phyloP scores from a whole-genome alignment of 352 stramenopile species.

The Globisporangium irregulare region DNA sequence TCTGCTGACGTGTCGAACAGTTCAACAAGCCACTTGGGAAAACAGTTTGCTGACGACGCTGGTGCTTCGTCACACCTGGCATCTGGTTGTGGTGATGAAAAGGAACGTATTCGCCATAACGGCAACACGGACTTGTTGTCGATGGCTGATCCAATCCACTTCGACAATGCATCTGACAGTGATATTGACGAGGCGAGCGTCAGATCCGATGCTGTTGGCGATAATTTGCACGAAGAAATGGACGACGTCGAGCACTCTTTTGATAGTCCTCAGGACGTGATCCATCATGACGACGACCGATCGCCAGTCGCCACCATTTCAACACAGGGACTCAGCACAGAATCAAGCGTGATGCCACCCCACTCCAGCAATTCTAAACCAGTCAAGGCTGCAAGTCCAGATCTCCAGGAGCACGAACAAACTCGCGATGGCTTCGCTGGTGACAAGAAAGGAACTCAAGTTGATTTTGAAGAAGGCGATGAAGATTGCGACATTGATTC shows the following conservation, averaged over 20 bases:
- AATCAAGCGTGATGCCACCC: background rate
- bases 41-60: background rate
- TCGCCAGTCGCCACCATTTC: background rate
- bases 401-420: background rate
- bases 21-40: background rate
- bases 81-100: background rate
- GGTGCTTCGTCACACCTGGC: background rate
- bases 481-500: constrained; percentile 14
- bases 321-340: background rate
- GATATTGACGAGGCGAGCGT: background rate
- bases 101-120: background rate
- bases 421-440: background rate
- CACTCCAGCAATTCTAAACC: background rate
- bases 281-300: background rate
- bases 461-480: constrained; percentile 36
- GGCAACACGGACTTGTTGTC: background rate
- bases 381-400: background rate
- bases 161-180: background rate
- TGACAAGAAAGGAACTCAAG: constrained; percentile 22
- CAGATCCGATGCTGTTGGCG: background rate
- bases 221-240: background rate
- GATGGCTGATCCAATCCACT: background rate
- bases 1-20: background rate
- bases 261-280: background rate
- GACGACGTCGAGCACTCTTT: background rate